phyloP scores from a whole-genome alignment of 2,329 filamentous ascomycete species.

The Sclerotinia subarctica region DNA sequence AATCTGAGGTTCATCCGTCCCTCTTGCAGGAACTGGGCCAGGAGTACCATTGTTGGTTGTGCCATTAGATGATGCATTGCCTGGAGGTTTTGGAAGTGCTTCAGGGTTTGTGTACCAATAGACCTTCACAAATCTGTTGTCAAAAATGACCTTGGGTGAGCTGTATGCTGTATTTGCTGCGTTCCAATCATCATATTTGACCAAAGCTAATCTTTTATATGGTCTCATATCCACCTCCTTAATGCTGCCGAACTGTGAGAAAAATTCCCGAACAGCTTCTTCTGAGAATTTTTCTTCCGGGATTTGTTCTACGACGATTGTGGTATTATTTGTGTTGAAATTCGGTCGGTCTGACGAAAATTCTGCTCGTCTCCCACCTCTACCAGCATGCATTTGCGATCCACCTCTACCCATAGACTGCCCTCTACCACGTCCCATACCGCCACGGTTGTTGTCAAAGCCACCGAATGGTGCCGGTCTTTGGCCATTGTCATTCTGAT shows the following conservation, averaged over 20 bases:
- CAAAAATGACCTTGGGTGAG: conserved; percentile 77
- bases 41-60: conserved; percentile 33
- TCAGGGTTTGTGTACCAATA: conserved; percentile 66
- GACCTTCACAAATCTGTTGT: conserved; percentile 82
- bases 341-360: conserved; percentile 65
- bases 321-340: conserved; percentile 59
- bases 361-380: conserved; percentile 44
- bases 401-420: conserved; percentile 33
- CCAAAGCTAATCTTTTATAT: conserved; percentile 63
- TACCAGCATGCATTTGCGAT: conserved; percentile 22
- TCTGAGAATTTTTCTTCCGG: conserved; percentile 68
- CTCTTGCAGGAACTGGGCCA: conserved; percentile 27
- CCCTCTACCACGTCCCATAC: conserved; percentile 38
- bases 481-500: conserved; percentile 22
- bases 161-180: conserved; percentile 68
- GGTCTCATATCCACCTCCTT: conserved; percentile 61
- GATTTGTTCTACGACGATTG: conserved; percentile 74
- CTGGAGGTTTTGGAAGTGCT: conserved; percentile 35
- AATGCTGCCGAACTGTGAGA: conserved; percentile 68
- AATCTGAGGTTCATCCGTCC: conserved; percentile 47
- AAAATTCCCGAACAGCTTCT: conserved; percentile 63
- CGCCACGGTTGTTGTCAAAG: conserved; percentile 26
- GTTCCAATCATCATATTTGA: conserved; percentile 65
- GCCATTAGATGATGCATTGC: conserved; percentile 37
- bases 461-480: background rate